phyloP scores from a whole-genome alignment of 2,329 filamentous ascomycete species.

The Colletotrichum scovillei region DNA sequence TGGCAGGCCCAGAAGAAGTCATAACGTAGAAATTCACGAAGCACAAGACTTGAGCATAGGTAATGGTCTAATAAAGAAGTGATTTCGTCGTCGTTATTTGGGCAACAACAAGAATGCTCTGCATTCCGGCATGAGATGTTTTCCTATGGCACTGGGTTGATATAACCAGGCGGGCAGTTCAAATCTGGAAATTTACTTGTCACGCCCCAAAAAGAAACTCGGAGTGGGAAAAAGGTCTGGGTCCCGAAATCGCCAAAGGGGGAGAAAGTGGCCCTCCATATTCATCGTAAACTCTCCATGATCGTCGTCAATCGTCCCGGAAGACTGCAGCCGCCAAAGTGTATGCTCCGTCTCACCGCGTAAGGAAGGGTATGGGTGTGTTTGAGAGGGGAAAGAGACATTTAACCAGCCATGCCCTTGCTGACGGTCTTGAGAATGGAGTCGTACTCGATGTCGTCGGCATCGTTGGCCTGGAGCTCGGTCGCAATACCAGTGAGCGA shows the following conservation, averaged over 20 bases:
- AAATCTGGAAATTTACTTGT: slow-evolving; percentile 45
- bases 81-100: slow-evolving; percentile 28
- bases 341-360: slow-evolving; percentile 36
- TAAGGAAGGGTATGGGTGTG: slow-evolving; percentile 24
- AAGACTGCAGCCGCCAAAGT: slow-evolving; percentile 39
- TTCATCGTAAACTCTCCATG: slow-evolving; percentile 41
- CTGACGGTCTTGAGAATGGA: slow-evolving; percentile 74
- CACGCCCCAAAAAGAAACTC: slow-evolving; percentile 42
- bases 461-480: slow-evolving; percentile 87
- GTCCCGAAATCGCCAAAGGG: slow-evolving; percentile 29
- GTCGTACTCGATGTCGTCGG: slow-evolving; percentile 84
- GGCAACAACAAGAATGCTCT: slow-evolving; percentile 41
- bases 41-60: slow-evolving; percentile 5
- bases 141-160: slow-evolving; percentile 41
- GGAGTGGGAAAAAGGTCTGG: slow-evolving; percentile 30
- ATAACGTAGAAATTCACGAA: slow-evolving; percentile 23
- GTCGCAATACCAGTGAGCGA: slow-evolving; percentile 78
- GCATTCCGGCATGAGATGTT: slow-evolving; percentile 43
- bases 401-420: slow-evolving; percentile 68
- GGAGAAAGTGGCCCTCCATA: slow-evolving; percentile 38
- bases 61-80: slow-evolving; percentile 33
- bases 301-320: slow-evolving; percentile 39
- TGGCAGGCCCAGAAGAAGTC: slow-evolving; percentile 67
- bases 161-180: slow-evolving; percentile 47
- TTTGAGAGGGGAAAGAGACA: slow-evolving; percentile 5